Conservation (phyloP, 2,329 filamentous ascomycete species). For the Talaromyces sp. region DNA sequence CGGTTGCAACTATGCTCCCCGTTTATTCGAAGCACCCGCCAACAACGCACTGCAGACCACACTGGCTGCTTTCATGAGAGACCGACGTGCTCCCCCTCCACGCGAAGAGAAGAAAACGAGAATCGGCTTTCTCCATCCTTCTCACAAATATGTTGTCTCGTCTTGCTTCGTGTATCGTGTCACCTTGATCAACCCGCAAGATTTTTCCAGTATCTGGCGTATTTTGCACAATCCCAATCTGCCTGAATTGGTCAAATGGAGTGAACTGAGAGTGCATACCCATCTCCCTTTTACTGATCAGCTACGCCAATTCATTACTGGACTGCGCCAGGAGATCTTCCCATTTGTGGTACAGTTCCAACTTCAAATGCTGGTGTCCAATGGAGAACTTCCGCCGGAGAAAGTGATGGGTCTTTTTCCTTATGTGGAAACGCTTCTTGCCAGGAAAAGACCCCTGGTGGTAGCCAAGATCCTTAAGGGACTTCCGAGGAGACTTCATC, state of each 20-base stretch:
- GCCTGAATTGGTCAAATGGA: slow-evolving; percentile 20
- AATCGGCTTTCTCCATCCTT: slow-evolving; percentile 17
- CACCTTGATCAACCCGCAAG: slow-evolving; percentile 23
- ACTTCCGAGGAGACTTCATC: slow-evolving; percentile 51
- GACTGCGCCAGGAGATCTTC: slow-evolving; percentile 23
- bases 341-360: slow-evolving; percentile 58
- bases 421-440: slow-evolving; percentile 35
- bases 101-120: slow-evolving; percentile 13
- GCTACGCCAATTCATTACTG: slow-evolving; percentile 16
- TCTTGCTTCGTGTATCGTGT: slow-evolving; percentile 46
- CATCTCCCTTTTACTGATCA: slow-evolving; percentile 12
- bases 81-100: slow-evolving; percentile 6
- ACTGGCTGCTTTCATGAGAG: neutral
- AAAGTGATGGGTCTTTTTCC: slow-evolving; percentile 47
- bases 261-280: slow-evolving; percentile 15
- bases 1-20: slow-evolving; percentile 28
- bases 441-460: slow-evolving; percentile 31
- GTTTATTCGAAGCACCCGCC: slow-evolving; percentile 15
- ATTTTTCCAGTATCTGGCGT: slow-evolving; percentile 23
- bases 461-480: slow-evolving; percentile 52
- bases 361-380: slow-evolving; percentile 58
- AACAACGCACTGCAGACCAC: neutral
- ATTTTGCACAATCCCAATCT: slow-evolving; percentile 21
- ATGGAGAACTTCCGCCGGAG: slow-evolving; percentile 56
- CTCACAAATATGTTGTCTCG: slow-evolving; percentile 19